Conservation (phyloP, 2,329 filamentous ascomycete genomes). For the Pestalotiopsis sp. region DNA sequence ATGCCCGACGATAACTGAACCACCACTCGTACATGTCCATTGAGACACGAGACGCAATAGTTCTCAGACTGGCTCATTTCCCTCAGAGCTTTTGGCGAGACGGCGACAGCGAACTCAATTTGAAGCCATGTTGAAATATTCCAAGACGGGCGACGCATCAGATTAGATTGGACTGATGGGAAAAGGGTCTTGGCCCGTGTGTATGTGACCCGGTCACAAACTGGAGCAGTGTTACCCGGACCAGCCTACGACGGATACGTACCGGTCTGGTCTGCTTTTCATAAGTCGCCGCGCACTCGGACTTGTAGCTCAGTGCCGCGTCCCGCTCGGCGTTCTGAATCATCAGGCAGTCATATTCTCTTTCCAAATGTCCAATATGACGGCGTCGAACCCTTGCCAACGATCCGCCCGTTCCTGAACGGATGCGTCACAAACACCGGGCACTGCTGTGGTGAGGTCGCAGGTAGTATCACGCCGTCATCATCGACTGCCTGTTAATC, state of each 20-base stretch:
- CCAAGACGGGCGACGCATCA: constrained; percentile 8
- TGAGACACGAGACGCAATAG: neutral
- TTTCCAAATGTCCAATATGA: neutral
- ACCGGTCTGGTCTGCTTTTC: neutral
- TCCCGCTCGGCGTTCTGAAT: constrained; percentile 7
- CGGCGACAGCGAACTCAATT: neutral
- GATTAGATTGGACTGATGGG: constrained; percentile 1
- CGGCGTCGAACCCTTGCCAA: neutral
- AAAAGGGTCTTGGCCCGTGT: neutral
- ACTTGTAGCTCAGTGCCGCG: neutral
- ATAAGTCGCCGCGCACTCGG: neutral
- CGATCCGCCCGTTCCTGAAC: neutral
- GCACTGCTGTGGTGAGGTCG: neutral
- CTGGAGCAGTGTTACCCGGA: too few species aligned
- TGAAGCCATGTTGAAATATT: neutral
- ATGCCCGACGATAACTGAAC: neutral
- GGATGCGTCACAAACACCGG: neutral
- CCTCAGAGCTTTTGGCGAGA: neutral
- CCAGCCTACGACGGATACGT: too few species aligned
- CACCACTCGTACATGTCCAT: too few species aligned
- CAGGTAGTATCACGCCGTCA: neutral
- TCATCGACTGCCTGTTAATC: neutral
- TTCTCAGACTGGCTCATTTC: constrained; percentile 7
- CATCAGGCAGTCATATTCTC: constrained; percentile 9
- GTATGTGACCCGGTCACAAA: too few species aligned